A percentile compares a stretch with the other conserved stretches of the same genome.
phyloP scores from a whole-genome alignment of 441 rosid genomes.

The Brassica hybrid region DNA sequence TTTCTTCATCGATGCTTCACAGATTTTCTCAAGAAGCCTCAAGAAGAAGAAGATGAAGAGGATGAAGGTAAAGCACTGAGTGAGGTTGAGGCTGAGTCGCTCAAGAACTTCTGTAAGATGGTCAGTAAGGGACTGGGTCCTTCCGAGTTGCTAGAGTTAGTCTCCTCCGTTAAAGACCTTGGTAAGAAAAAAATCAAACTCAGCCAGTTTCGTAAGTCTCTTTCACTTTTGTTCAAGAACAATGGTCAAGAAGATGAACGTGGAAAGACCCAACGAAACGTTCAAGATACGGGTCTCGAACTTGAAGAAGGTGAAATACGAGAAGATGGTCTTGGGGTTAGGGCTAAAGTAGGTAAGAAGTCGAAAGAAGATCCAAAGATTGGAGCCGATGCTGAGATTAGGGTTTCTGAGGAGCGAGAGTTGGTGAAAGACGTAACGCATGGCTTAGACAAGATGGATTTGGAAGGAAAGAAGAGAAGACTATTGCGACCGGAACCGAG shows the following conservation, averaged over 20 bases:
- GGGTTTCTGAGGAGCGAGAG: background rate
- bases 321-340: background rate
- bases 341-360: background rate
- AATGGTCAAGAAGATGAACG: background rate
- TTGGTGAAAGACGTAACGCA: background rate
- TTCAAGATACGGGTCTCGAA: background rate
- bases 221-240: background rate
- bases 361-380: background rate
- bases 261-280: background rate
- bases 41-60: background rate
- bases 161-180: background rate
- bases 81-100: background rate
- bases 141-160: background rate
- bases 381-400: background rate
- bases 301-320: background rate
- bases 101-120: background rate
- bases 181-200: background rate
- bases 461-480: conserved; percentile 5
- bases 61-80: background rate
- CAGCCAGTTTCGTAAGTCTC: background rate
- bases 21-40: background rate
- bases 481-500: background rate
- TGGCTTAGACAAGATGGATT: background rate
- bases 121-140: background rate
- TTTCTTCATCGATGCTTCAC: conserved; percentile 1